These are phyloP conservation scores for Botryotinia narcissicola DNA, from an alignment of 2,329 filamentous ascomycete species.

Conservation along the genomic window DNA sequence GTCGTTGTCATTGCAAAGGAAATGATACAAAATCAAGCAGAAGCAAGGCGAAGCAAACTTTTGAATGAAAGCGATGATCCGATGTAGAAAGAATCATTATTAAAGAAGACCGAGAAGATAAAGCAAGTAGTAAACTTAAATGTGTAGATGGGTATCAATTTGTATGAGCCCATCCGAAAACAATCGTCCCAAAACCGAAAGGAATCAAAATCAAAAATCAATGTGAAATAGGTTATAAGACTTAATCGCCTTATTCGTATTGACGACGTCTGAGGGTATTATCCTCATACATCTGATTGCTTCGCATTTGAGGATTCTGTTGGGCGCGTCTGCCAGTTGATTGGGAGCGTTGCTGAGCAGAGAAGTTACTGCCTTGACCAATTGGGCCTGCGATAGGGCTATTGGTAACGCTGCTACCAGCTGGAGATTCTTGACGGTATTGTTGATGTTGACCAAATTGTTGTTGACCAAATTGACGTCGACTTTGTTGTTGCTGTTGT, in stretches of 20 bases:
- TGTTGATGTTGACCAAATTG: constrained; percentile 8
- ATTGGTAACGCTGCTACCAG: background rate
- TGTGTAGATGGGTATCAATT: constrained; percentile 3
- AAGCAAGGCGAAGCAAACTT: no score
- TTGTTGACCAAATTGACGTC: constrained; percentile 1
- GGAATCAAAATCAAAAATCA: constrained; percentile 1
- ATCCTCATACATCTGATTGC: constrained; percentile 6
- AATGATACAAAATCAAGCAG: background rate
- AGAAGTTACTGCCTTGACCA: background rate
- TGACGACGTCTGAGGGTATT: background rate
- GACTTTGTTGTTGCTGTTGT: constrained; percentile 5
- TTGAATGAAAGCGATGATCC: background rate
- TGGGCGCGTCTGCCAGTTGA: background rate
- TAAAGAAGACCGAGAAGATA: background rate
- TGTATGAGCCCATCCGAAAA: constrained; percentile 1
- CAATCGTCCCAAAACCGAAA: background rate
- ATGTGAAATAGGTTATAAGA: background rate
- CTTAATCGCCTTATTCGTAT: background rate
- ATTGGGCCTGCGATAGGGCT: background rate
- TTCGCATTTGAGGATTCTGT: background rate
- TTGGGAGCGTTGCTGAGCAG: constrained; percentile 10
- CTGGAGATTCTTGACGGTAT: background rate
- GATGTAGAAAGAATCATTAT: constrained; percentile 9
- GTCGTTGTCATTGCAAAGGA: background rate
- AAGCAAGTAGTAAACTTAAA: background rate